A percentile compares a stretch with the other conserved stretches of the same genome.
These are phyloP conservation scores for Trametes coccinea DNA, from an alignment of 768 basidiomycete genomes.

Conservation along the genomic window DNA sequence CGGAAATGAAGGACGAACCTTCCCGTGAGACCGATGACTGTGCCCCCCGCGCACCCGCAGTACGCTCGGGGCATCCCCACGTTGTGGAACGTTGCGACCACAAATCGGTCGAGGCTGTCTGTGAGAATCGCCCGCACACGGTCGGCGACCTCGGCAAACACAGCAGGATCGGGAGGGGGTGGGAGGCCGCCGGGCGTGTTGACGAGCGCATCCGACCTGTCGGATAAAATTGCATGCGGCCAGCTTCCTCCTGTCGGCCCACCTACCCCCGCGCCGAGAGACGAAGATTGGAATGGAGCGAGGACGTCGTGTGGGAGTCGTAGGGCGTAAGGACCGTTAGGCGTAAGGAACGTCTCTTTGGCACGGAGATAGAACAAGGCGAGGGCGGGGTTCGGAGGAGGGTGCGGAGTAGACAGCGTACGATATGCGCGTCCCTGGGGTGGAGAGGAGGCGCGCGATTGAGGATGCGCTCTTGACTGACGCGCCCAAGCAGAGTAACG, in stretches of 20 bases:
- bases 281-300: conserved; percentile 42
- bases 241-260: conserved; percentile 13
- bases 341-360: conserved; percentile 79
- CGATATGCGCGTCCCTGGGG: conserved; percentile 20
- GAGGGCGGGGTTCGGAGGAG: conserved; percentile 39
- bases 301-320: conserved; percentile 67
- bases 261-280: conserved; percentile 12
- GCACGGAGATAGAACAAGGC: conserved; percentile 78
- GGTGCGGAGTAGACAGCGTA: conserved; percentile 10
- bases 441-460: conserved; percentile 23
- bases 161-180: conserved; percentile 62
- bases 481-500: conserved; percentile 46
- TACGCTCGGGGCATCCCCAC: conserved; percentile 70
- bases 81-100: conserved; percentile 65
- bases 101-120: conserved; percentile 65
- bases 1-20: conserved; percentile 31
- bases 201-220: conserved; percentile 4
- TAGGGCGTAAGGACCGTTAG: conserved; percentile 70
- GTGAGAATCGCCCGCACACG: conserved; percentile 61
- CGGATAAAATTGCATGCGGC: conserved; percentile 5
- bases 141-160: conserved; percentile 60
- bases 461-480: conserved; percentile 29
- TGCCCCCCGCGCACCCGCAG: conserved; percentile 69
- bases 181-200: conserved; percentile 11
- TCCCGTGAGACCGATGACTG: conserved; percentile 47